These are phyloP conservation scores for Aureobasidium pullulans DNA, from an alignment of 2,329 filamentous ascomycete species.

Conservation along the genomic window DNA sequence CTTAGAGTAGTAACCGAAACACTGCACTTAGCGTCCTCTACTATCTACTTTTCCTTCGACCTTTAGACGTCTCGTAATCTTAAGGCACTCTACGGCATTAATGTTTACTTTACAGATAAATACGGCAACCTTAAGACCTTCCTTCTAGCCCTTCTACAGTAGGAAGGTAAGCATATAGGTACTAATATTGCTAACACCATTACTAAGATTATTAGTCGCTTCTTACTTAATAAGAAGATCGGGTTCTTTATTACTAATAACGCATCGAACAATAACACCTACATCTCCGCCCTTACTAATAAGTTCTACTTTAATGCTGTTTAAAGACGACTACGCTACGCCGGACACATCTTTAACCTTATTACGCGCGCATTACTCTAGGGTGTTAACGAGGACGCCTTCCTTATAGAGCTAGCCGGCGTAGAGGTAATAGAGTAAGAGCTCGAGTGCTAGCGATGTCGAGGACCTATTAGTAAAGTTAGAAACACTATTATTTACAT, in stretches of 20 bases:
- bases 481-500: neutral
- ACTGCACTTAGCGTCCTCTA: neutral
- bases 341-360: neutral
- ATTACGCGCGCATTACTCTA: neutral
- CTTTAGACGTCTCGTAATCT: neutral
- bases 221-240: no score
- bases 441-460: neutral
- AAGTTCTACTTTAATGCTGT: neutral
- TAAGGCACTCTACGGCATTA: neutral
- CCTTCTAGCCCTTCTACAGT: neutral
- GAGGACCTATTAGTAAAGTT: neutral
- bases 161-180: neutral
- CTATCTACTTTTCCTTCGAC: neutral
- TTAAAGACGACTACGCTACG: neutral
- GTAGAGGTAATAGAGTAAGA: neutral
- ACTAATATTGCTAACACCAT: no score
- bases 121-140: neutral
- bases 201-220: no score
- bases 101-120: neutral
- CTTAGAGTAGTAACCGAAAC: neutral
- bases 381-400: neutral
- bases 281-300: neutral
- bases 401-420: neutral
- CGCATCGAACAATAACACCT: no score
- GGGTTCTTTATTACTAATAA: no score